phyloP scores from a whole-genome alignment of 2,329 filamentous ascomycete genomes.

The Calonectria fujianensis region DNA sequence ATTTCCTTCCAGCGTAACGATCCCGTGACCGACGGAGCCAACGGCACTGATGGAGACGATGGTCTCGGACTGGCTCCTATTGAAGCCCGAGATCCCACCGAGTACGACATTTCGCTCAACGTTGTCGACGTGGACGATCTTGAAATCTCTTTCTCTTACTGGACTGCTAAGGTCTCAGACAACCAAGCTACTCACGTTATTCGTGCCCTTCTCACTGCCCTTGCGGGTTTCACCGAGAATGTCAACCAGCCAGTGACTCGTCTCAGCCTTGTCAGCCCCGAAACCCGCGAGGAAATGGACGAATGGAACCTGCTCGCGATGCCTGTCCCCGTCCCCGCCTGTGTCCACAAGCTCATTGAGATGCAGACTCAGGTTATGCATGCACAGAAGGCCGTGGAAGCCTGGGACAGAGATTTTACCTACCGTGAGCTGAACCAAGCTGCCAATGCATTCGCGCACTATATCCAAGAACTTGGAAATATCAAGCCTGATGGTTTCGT shows the following conservation, averaged over 20 bases:
- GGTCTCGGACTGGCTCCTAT: not conserved
- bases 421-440: constrained; percentile 20
- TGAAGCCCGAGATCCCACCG: not conserved
- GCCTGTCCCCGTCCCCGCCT: not conserved
- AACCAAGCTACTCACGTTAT: constrained; percentile 16
- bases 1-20: constrained; percentile 17
- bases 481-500: not conserved
- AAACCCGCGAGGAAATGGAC: constrained; percentile 12
- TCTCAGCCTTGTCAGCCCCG: constrained; percentile 2
- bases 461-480: constrained; percentile 8
- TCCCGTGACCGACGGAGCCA: constrained; percentile 4
- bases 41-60: constrained; percentile 4
- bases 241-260: not conserved
- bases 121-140: constrained; percentile 11
- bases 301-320: constrained; percentile 20
- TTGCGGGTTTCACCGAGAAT: constrained; percentile 1
- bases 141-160: constrained; percentile 12
- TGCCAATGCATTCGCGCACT: not conserved
- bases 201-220: constrained; percentile 2
- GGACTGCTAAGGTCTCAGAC: constrained; percentile 4
- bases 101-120: constrained; percentile 11
- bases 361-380: constrained; percentile 16
- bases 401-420: constrained; percentile 12
- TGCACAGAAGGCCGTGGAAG: constrained; percentile 9
- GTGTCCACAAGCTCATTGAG: constrained; percentile 14